A percentile compares a stretch with the other conserved stretches of the same genome.
Evolutionary conservation across 495 filamentous ascomycete species (phyloP).

Genomic region (Xylaria nigripes): DNA sequence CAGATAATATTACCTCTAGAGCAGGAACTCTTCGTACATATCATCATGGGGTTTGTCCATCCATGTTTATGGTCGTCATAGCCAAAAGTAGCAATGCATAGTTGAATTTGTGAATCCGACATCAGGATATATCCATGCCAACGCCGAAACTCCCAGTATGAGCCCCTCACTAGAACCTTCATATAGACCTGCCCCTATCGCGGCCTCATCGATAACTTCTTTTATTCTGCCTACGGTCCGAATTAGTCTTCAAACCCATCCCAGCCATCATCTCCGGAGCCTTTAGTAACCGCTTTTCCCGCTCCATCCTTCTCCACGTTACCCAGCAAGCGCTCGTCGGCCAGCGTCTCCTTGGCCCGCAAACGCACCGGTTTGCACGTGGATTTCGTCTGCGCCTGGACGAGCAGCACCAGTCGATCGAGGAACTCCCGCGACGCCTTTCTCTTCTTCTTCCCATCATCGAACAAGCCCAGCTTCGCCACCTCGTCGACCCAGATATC

Average conservation of each 20-base stretch:
- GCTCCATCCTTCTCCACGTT: conserved; percentile 29
- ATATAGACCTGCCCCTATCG: not conserved
- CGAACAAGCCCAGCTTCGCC: conserved; percentile 55
- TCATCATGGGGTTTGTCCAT: too few relatives aligned
- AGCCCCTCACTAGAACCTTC: not conserved
- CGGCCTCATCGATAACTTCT: not conserved
- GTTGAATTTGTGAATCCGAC: conserved; percentile 7
- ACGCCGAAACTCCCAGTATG: conserved; percentile 10
- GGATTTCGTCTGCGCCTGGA: conserved; percentile 40
- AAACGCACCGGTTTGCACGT: conserved; percentile 64
- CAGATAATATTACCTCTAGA: too few relatives aligned
- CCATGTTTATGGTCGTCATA: not conserved
- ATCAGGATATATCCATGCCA: conserved; percentile 13
- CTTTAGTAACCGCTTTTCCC: conserved; percentile 22
- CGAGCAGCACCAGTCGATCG: conserved; percentile 25
- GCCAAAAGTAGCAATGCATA: conserved; percentile 7
- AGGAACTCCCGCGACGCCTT: conserved; percentile 24
- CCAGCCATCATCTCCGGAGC: conserved; percentile 50
- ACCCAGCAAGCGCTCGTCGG: conserved; percentile 62
- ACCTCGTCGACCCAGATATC: conserved; percentile 89
- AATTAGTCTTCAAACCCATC: conserved; percentile 61
- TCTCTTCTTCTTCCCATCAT: conserved; percentile 30
- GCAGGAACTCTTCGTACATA: not conserved
- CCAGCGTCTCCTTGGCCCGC: conserved; percentile 62
- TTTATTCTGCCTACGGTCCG: not conserved